Conservation (phyloP, 768 basidiomycete species). For the Paxillus involutus region DNA sequence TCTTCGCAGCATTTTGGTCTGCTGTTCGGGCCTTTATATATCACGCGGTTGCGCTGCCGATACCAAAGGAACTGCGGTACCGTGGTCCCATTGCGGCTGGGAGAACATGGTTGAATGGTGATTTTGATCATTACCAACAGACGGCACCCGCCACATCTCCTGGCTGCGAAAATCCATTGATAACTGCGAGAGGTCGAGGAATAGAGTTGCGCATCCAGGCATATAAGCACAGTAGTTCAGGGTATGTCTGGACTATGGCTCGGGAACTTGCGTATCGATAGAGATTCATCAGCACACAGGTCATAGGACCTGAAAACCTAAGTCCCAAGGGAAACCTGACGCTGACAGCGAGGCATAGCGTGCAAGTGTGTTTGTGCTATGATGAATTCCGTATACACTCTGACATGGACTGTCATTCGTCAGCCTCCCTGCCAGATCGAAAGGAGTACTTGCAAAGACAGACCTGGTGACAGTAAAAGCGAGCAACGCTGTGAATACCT, state of each 20-base stretch:
- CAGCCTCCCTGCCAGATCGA: not conserved
- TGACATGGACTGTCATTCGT: constrained; percentile 40
- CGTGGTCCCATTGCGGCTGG: too few species aligned
- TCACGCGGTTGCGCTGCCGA: too few species aligned
- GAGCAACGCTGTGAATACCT: constrained; percentile 28
- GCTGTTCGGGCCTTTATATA: not conserved
- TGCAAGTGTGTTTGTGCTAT: constrained; percentile 58
- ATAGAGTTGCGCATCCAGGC: constrained; percentile 53
- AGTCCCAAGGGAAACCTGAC: not conserved
- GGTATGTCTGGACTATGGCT: constrained; percentile 56
- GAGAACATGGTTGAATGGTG: too few species aligned
- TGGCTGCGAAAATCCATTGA: too few species aligned
- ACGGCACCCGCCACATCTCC: too few species aligned
- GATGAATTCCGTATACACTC: constrained; percentile 55
- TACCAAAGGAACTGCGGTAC: too few species aligned
- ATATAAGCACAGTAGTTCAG: constrained; percentile 47
- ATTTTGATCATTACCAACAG: too few species aligned
- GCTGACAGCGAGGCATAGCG: constrained; percentile 65
- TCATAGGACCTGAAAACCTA: not conserved
- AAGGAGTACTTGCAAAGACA: not conserved
- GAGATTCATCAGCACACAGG: not conserved
- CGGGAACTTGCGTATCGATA: constrained; percentile 50
- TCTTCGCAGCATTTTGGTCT: constrained; percentile 1
- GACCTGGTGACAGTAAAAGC: constrained; percentile 25
- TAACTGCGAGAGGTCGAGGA: constrained; percentile 72